Percentiles rank a stretch among this genome's conserved stretches.
These are phyloP conservation scores for Debaryomyces udenii DNA, from an alignment of 1,139 yeast species.

Conservation along the genomic window DNA sequence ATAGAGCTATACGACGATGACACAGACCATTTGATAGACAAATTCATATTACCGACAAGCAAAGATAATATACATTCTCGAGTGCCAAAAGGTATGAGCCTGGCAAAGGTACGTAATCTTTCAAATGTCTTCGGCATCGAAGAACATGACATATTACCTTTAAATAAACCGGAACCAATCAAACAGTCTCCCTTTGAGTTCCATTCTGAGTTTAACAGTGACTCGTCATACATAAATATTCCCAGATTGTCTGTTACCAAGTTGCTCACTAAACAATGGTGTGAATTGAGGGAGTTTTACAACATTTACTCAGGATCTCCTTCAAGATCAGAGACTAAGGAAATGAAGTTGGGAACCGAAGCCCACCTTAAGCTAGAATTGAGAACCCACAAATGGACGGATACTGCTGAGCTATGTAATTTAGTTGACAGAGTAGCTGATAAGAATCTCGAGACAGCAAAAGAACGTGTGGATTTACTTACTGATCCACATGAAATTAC, in stretches of 20 bases:
- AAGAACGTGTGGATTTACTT: conserved; percentile 3
- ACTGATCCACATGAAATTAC: conserved; percentile 8
- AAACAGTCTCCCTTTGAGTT: conserved; percentile 29
- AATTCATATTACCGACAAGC: conserved; percentile 2
- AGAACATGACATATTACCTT: conserved; percentile 17
- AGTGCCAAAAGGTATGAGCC: background rate
- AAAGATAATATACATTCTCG: background rate
- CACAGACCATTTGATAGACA: background rate
- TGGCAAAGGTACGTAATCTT: conserved; percentile 2
- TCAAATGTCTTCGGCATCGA: conserved; percentile 13
- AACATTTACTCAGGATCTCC: conserved; percentile 43
- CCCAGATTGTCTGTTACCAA: conserved; percentile 52
- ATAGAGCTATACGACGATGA: background rate
- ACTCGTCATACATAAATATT: conserved; percentile 25
- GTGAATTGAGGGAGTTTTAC: conserved; percentile 52
- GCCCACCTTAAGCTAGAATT: conserved; percentile 48
- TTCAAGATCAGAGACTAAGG: conserved; percentile 25
- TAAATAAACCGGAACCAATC: conserved; percentile 17
- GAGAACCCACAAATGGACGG: conserved; percentile 37
- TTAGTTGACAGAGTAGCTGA: conserved; percentile 14
- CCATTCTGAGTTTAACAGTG: conserved; percentile 27
- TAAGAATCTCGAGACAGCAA: conserved; percentile 6
- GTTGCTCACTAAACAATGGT: conserved; percentile 52
- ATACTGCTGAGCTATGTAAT: conserved; percentile 12
- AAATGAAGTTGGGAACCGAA: conserved; percentile 42